Conservation (phyloP, 1,284 basidiomycete species). For the Papiliotrema laurentii region DNA sequence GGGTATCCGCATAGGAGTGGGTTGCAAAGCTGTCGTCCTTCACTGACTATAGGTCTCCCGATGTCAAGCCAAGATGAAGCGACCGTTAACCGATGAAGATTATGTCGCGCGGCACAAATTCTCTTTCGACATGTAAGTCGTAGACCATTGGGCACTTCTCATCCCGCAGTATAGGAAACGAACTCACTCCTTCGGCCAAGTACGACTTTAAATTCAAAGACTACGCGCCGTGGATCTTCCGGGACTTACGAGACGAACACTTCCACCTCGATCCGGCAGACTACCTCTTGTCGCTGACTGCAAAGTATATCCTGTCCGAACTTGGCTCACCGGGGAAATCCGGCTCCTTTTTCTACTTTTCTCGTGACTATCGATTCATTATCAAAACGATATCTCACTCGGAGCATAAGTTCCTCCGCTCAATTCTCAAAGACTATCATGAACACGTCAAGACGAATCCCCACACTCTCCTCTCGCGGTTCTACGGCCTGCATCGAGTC, state of each 20-base stretch:
- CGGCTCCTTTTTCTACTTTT: conserved; percentile 99
- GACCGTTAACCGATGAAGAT: conserved; percentile 78
- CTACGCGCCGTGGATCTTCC: conserved; percentile 97
- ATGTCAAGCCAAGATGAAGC: conserved; percentile 90
- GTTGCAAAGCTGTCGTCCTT: conserved; percentile 36
- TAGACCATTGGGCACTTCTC: no score
- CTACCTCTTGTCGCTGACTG: conserved; percentile 91
- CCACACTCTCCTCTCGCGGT: conserved; percentile 86
- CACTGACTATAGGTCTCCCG: conserved; percentile 66
- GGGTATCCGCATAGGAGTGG: conserved; percentile 87
- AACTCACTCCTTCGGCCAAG: conserved; percentile 90
- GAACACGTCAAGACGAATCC: conserved; percentile 84
- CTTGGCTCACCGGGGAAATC: conserved; percentile 98
- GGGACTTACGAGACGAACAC: conserved; percentile 85
- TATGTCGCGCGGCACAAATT: conserved; percentile 89
- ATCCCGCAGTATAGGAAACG: conserved; percentile 84
- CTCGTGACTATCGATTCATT: conserved; percentile 97
- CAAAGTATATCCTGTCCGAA: conserved; percentile 96
- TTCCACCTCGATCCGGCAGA: conserved; percentile 96
- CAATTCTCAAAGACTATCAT: conserved; percentile 81
- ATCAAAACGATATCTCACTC: conserved; percentile 97
- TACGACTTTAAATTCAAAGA: conserved; percentile 93
- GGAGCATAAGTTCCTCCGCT: conserved; percentile 89
- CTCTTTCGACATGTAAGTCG: conserved; percentile 87
- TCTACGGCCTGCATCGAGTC: conserved; percentile 95